Evolutionary conservation across 306 rosid genomes (phyloP), one percentile per base, ranked within the genome.

Genomic region (Sphenostylis stenocarpa): DNA sequence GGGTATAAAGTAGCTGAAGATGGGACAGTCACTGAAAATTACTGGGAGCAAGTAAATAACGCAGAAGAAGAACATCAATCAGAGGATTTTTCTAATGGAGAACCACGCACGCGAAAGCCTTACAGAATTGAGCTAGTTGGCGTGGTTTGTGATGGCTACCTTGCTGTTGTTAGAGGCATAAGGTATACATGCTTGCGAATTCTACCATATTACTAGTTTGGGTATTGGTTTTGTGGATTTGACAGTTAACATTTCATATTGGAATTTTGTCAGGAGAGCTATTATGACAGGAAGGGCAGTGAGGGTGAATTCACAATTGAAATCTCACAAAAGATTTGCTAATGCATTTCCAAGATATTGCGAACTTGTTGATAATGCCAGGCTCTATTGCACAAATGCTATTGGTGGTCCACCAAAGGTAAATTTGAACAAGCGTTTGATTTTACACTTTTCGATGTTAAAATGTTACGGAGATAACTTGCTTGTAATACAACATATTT

Each of bases 281-380:
- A 84, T 95, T 73, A 81, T 88, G 85, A 70, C 88, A 41, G 82
- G 91, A 10, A 89, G 99, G 58, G 99, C 98, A 63, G 99, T 95
- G 73, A 89, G 98, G 78, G 96, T 92, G 31, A 91, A 86, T 73
- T 91, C 97, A 17, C 97, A 96, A 67, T 55, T 96, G 84, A 81
- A 82, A 75, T 96, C 99, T 70, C 99, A 96, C 88, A 91, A 88
- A 82, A 92, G 97, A 79, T 96, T 96, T 91, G 99, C 97, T 1
- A 84, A 81, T 60, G 89, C 91, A 15, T 92, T 92, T 81, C 79
- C 75, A 66, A 84, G 67, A 69, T 96, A 96, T 56, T 91, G 98
- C 78, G 60, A 83, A 38, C 90, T 96, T 52, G 98, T 96, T 70
- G 99, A 96, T 61, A 86, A 84, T 70, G 97, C 96, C 62, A 92